Conservation (phyloP, 1,284 basidiomycete genomes). For the Trichosporon ovoides region DNA sequence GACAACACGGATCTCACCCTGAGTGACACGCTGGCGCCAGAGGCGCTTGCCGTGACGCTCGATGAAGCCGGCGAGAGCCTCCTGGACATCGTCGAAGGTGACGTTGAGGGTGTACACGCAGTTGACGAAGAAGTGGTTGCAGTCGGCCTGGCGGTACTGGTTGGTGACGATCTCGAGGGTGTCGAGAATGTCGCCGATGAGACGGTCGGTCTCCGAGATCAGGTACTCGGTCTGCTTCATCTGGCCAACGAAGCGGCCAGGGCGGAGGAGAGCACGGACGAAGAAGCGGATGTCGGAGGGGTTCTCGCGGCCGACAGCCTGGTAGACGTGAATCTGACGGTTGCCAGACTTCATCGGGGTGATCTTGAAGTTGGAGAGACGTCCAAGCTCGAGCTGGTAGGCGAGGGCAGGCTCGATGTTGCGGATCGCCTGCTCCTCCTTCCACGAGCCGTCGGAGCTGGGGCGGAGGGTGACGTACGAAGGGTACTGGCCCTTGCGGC, state of each 20-base stretch:
- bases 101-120: constrained; percentile 96
- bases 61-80: constrained; percentile 94
- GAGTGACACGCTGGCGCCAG: constrained; percentile 96
- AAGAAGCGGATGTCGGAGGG: constrained; percentile 97
- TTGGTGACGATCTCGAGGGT: constrained; percentile 87
- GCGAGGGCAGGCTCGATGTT: constrained; percentile 98
- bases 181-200: constrained; percentile 90
- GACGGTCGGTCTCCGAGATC: constrained; percentile 93
- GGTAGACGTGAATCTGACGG: constrained; percentile 95
- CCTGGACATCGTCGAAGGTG: constrained; percentile 91
- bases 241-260: constrained; percentile 82
- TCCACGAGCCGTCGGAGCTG: constrained; percentile 66
- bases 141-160: constrained; percentile 80
- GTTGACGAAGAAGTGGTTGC: constrained; percentile 96
- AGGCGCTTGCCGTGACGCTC: constrained; percentile 96
- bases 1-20: constrained; percentile 89
- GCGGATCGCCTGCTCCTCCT: constrained; percentile 91
- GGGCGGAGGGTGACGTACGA: constrained; percentile 86
- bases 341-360: constrained; percentile 88
- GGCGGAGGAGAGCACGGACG: constrained; percentile 90
- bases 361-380: constrained; percentile 94
- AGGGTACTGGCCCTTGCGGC: constrained; percentile 85
- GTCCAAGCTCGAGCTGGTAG: constrained; percentile 95
- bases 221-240: constrained; percentile 96
- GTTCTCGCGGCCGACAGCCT: constrained; percentile 90